A percentile compares a stretch with the other conserved stretches of the same genome.
These are phyloP conservation scores for Sporothrix pseudoabietina DNA, from an alignment of 2,329 filamentous ascomycete species.

Conservation along the genomic window DNA sequence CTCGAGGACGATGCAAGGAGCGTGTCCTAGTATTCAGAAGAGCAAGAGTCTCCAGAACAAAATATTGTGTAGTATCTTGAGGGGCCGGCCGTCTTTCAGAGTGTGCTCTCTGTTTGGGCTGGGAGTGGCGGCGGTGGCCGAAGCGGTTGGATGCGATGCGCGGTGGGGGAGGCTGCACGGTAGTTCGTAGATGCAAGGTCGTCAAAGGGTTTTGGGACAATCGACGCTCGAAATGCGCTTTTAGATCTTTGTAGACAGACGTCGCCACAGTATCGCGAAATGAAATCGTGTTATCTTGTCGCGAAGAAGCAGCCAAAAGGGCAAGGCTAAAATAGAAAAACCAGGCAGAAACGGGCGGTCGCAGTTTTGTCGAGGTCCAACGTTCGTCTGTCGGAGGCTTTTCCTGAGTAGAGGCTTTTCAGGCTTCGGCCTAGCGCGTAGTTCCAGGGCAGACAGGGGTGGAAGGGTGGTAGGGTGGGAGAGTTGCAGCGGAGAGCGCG, in stretches of 20 bases:
- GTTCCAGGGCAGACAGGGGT: constrained; percentile 18
- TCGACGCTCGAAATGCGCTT: not conserved
- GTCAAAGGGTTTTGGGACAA: not conserved
- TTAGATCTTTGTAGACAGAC: not conserved
- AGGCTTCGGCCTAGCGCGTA: constrained; percentile 9
- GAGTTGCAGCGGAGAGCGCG: not conserved
- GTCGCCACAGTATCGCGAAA: not conserved
- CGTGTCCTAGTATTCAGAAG: not conserved
- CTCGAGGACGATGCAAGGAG: too few species aligned
- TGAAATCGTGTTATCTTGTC: constrained; percentile 14
- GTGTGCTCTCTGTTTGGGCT: not conserved
- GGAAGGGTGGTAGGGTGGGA: too few species aligned
- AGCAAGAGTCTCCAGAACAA: not conserved
- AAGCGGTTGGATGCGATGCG: constrained; percentile 10
- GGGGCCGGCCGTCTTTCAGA: not conserved
- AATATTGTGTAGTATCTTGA: too few species aligned
- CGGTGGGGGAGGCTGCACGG: not conserved
- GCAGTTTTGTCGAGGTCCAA: not conserved
- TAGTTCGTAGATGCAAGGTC: not conserved
- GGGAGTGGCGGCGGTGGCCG: constrained; percentile 17
- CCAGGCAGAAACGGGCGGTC: constrained; percentile 26
- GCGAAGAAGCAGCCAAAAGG: not conserved
- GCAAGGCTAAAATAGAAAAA: not conserved
- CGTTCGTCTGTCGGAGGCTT: not conserved
- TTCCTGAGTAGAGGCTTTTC: not conserved